phyloP scores from a whole-genome alignment of 371 early-diverging fungal genomes.

The Syncephalastrum racemosum region DNA sequence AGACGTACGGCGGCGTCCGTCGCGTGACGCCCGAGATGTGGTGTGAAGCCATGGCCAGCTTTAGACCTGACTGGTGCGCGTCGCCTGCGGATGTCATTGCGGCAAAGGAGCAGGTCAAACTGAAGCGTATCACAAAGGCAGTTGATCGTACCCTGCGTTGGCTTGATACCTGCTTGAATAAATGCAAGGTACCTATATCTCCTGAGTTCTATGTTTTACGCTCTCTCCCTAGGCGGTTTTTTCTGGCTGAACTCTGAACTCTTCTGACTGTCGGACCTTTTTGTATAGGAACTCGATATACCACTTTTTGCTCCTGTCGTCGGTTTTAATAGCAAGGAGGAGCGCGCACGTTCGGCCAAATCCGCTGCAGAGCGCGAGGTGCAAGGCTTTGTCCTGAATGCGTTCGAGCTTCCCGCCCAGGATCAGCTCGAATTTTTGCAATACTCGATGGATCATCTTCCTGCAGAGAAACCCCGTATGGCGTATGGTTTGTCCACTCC shows the following conservation, averaged over 20 bases:
- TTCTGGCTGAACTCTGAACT: too few relatives aligned
- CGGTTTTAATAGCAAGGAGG: slow-evolving; percentile 52
- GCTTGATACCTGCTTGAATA: slow-evolving; percentile 39
- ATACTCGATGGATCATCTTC: slow-evolving; percentile 38
- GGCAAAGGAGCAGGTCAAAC: slow-evolving; percentile 47
- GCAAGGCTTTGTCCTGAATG: slow-evolving; percentile 44
- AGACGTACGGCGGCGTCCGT: slow-evolving; percentile 68
- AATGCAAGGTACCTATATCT: slow-evolving; percentile 22
- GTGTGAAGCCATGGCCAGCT: slow-evolving; percentile 44
- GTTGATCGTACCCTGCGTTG: slow-evolving; percentile 69
- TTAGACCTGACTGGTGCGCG: slow-evolving; percentile 56
- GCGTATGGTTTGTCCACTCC: slow-evolving; percentile 48
- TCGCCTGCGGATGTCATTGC: slow-evolving; percentile 43
- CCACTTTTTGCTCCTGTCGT: slow-evolving; percentile 61
- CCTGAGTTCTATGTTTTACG: too few relatives aligned
- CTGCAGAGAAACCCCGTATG: slow-evolving; percentile 46
- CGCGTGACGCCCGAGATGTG: slow-evolving; percentile 56
- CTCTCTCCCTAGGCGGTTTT: too few relatives aligned
- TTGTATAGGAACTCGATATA: slow-evolving; percentile 13
- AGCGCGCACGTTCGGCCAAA: slow-evolving; percentile 58
- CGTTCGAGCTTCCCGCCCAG: slow-evolving; percentile 26
- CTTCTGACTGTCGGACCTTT: too few relatives aligned
- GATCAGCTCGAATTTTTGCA: slow-evolving; percentile 18
- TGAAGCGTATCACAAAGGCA: slow-evolving; percentile 64
- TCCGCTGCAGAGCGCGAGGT: slow-evolving; percentile 58